phyloP scores from a whole-genome alignment of 805 yeast genomes.

The Yarrowia sp. region DNA sequence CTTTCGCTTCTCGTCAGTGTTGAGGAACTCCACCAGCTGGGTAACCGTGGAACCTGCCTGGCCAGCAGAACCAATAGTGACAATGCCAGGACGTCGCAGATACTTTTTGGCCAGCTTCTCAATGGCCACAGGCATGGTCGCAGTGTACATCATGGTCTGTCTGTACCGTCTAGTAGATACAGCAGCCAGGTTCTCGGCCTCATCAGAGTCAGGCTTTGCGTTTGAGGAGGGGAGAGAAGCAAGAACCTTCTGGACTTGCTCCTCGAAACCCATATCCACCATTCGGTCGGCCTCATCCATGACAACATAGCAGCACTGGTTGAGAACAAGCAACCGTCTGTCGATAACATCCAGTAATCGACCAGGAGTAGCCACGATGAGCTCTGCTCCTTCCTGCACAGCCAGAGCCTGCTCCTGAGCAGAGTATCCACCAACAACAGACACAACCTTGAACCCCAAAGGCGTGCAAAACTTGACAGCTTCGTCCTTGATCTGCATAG shows the following conservation, averaged over 20 bases:
- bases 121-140: conserved; percentile 79
- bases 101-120: conserved; percentile 65
- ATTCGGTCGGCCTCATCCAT: conserved; percentile 95
- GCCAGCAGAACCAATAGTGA: conserved; percentile 66
- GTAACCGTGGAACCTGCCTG: conserved; percentile 64
- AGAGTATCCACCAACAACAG: conserved; percentile 87
- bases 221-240: conserved; percentile 52
- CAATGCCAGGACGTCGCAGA: conserved; percentile 57
- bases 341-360: conserved; percentile 78
- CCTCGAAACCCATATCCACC: conserved; percentile 94
- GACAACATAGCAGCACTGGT: conserved; percentile 63
- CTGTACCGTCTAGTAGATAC: conserved; percentile 37
- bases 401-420: conserved; percentile 67
- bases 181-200: conserved; percentile 30
- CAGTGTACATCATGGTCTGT: conserved; percentile 88
- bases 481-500: conserved; percentile 76
- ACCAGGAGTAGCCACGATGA: conserved; percentile 94
- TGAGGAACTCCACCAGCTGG: conserved; percentile 61
- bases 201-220: conserved; percentile 41
- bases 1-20: conserved; percentile 49
- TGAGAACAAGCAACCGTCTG: conserved; percentile 57
- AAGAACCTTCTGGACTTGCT: conserved; percentile 63
- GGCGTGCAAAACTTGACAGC: conserved; percentile 50
- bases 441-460: conserved; percentile 46
- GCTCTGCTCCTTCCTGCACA: conserved; percentile 63